Base-by-base conservation (phyloP, 179 eudicot genomes). In the Gypsophila paniculata region DNA sequence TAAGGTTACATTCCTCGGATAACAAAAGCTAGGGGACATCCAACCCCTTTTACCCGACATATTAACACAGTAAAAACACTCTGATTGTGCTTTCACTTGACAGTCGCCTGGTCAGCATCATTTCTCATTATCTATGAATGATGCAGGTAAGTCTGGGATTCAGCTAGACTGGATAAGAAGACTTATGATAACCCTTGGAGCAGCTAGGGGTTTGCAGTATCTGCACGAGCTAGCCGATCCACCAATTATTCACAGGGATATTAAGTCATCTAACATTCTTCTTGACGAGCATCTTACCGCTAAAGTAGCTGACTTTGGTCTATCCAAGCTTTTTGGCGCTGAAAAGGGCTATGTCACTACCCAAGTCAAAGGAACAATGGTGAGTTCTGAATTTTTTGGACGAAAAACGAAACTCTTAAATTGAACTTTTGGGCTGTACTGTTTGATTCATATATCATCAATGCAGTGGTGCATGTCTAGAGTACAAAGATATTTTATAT, bases 291-390 rank as follows among this genome's bases (percentile, higher is more conserved):
- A 73, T 21, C 71, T 84, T 26, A 74, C 32, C 69, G 87, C 87
- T 18, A 84, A 84, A 76, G 87, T 84, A 61, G 85, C 87, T 21
- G 87, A 84, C 46, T 81, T 84, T 69, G 87, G 87, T 26, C 85
- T 84, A 44, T 79, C 85, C 68, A 84, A 84, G 83, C 72, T 77
- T 58, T 79, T 81, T 59, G 82, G 83, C 25, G 84, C 61, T 72
- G 81, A 60, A 29, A 82, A 84, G 75, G 78, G 85, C 26, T 76
- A 84, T 52, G 75, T 84, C 12, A 84, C 87, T 22, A 84, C 87
- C 51, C 87, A 84, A 77, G 87, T 84, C 74, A 84, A 84, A 74
- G 87, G 87, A 71, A 84, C 87, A 63, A 54, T 84, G 87, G 86
- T 84, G 3, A 76, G 84, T 76, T 55, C 61, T n/a, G 19, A 15